Evolutionary conservation across 148 eudicot genomes (phyloP).

Genomic region (Hydrangea macrophylla): DNA sequence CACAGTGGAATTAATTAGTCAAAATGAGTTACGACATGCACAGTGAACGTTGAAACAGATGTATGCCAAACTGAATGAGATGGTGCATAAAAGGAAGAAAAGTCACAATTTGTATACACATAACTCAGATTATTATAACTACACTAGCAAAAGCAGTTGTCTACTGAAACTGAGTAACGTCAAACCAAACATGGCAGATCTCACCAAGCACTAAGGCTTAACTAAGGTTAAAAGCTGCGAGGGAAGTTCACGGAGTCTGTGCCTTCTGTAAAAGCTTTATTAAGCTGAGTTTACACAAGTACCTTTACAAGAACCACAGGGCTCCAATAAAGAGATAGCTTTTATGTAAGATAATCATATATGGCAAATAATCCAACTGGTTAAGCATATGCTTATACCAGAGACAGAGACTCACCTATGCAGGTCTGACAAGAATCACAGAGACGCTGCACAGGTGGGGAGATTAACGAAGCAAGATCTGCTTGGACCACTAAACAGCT

Average conservation of each 20-base stretch:
- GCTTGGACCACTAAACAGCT: no score
- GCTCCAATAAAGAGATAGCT: neutral
- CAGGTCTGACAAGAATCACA: neutral
- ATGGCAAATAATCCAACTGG: neutral
- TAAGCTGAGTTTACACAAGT: neutral
- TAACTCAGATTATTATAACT: neutral
- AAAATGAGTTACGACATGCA: neutral
- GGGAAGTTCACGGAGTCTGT: no score
- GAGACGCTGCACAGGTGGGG: neutral
- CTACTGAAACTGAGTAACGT: neutral
- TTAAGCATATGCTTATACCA: neutral
- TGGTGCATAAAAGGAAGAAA: neutral
- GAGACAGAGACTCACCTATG: neutral
- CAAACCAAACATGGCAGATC: no score
- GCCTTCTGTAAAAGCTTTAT: neutral
- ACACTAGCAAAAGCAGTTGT: neutral
- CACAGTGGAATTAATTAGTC: neutral
- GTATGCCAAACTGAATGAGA: neutral
- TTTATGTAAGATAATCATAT: neutral
- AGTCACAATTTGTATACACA: neutral
- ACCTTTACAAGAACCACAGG: neutral
- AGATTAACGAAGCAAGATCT: no score
- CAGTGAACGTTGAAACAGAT: conserved; percentile 1
- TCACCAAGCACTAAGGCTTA: no score
- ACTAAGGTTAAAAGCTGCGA: no score